Evolutionary conservation across 495 filamentous ascomycete species (phyloP).

Genomic region (Evansstolkia leycettana): DNA sequence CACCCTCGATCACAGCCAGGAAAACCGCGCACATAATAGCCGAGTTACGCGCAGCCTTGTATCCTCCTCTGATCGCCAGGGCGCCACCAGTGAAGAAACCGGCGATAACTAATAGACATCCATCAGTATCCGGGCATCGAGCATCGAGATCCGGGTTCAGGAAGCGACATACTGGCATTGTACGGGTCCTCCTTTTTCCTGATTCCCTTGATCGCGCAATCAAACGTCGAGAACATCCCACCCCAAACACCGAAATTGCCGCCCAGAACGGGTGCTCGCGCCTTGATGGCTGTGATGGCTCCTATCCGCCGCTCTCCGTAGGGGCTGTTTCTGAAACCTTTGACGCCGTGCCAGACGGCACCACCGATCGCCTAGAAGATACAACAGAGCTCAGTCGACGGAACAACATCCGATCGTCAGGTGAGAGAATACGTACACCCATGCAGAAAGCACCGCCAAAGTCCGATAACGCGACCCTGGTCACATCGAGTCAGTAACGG

Average conservation of each 20-base stretch:
- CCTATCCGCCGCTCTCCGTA: conserved; percentile 94
- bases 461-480: too few relatives aligned
- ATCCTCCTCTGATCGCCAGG: conserved; percentile 79
- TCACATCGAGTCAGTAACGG: too few relatives aligned
- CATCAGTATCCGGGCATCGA: background rate
- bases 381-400: too few relatives aligned
- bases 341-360: conserved; percentile 94
- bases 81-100: conserved; percentile 95
- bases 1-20: conserved; percentile 91
- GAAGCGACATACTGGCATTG: conserved; percentile 62
- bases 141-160: background rate
- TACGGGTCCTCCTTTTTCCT: conserved; percentile 95
- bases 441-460: too few relatives aligned
- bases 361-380: conserved; percentile 55
- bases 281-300: conserved; percentile 93
- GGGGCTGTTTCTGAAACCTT: conserved; percentile 80
- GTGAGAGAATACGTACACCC: too few relatives aligned
- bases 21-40: conserved; percentile 92
- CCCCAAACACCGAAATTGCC: conserved; percentile 99
- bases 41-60: conserved; percentile 78
- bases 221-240: conserved; percentile 84
- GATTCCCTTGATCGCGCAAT: conserved; percentile 94
- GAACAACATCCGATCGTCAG: too few relatives aligned
- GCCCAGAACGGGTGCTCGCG: conserved; percentile 85
- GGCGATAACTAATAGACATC: conserved; percentile 48